Conservation (phyloP, 2,329 filamentous ascomycete genomes). For the Rhexocercosporidium sp. region DNA sequence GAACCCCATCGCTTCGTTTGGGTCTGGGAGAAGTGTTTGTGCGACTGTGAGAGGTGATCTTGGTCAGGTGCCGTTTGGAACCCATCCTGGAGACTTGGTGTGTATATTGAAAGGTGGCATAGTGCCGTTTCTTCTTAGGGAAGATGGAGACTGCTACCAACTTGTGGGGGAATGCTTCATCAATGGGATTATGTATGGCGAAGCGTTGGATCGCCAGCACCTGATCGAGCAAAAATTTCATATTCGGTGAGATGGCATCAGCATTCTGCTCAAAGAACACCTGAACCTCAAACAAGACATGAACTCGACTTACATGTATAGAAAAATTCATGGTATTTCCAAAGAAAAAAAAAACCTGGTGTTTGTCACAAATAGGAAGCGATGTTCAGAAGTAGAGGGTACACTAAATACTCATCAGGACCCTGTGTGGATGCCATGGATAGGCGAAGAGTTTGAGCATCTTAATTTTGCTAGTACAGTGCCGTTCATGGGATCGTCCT, state of each 20-base stretch:
- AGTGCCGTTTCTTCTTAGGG: constrained; percentile 20
- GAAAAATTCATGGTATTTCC: no score
- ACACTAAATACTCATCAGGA: no score
- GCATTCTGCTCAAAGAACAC: background rate
- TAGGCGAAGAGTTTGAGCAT: no score
- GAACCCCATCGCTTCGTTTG: constrained; percentile 1
- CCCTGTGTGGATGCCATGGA: no score
- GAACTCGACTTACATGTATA: no score
- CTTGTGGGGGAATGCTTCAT: constrained; percentile 28
- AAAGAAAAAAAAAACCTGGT: no score
- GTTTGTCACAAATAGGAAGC: no score
- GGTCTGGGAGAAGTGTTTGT: background rate
- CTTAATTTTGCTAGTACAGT: no score
- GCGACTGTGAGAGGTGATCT: constrained; percentile 7
- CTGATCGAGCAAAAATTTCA: background rate
- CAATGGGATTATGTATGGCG: constrained; percentile 28
- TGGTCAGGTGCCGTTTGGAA: constrained; percentile 6
- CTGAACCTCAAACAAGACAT: no score
- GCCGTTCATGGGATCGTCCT: no score
- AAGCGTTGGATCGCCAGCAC: constrained; percentile 14
- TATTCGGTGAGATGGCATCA: background rate
- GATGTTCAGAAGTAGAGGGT: no score
- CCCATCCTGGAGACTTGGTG: constrained; percentile 16
- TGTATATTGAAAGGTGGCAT: constrained; percentile 18
- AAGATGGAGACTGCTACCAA: constrained; percentile 12